Conservation (phyloP, 345 rosid species). For the Gossypium turneri region DNA sequence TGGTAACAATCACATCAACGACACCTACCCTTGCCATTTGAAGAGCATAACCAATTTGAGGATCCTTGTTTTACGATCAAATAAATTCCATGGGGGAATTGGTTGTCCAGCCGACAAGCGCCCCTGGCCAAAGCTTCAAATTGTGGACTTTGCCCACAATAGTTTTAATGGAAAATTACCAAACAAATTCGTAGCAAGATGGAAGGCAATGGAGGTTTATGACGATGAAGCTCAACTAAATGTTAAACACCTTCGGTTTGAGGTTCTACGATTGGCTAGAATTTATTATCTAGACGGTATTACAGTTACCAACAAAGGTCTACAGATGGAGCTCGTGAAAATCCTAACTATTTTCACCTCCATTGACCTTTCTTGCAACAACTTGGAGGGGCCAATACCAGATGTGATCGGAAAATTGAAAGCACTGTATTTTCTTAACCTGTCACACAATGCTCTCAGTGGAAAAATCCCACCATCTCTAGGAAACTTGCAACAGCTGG, state of each 20-base stretch:
- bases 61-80: constrained; percentile 34
- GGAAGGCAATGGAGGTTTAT: constrained; percentile 34
- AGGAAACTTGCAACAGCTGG: constrained; percentile 24
- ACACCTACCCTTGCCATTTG: constrained; percentile 35
- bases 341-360: constrained; percentile 40
- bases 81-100: constrained; percentile 18
- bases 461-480: constrained; percentile 27
- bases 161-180: constrained; percentile 22
- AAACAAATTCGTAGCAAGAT: background rate
- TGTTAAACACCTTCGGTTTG: constrained; percentile 20
- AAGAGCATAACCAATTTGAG: constrained; percentile 24
- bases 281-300: constrained; percentile 34
- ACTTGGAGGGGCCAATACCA: constrained; percentile 30
- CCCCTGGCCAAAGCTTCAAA: constrained; percentile 32
- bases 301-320: constrained; percentile 43
- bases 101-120: background rate
- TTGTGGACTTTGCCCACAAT: constrained; percentile 20
- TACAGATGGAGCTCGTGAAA: constrained; percentile 33
- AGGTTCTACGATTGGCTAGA: background rate
- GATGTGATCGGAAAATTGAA: constrained; percentile 17
- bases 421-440: constrained; percentile 25
- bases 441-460: constrained; percentile 29
- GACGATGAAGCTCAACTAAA: background rate
- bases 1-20: constrained; percentile 29
- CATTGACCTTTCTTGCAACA: constrained; percentile 34